Evolutionary conservation across 148 eudicot species (phyloP).

Genomic region (Bassia scoparia): DNA sequence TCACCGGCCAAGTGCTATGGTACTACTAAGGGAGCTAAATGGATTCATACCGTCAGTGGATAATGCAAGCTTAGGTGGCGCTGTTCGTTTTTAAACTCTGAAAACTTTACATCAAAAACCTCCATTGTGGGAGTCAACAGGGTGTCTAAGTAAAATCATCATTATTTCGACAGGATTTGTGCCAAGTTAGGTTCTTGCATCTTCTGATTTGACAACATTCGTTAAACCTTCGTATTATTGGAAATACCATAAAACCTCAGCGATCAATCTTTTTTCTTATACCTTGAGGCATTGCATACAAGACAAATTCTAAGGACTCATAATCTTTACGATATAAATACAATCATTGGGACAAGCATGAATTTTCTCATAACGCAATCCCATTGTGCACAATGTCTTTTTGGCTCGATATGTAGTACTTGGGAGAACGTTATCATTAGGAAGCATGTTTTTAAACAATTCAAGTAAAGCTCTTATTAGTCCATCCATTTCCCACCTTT

Average conservation of each 20-base stretch:
- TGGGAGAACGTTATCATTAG: neutral
- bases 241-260: neutral
- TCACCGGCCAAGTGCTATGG: neutral
- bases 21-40: neutral
- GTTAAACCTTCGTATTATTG: conserved; percentile 21
- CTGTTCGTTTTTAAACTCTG: conserved; percentile 18
- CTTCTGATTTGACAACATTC: conserved; percentile 25
- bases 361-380: too few species aligned
- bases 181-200: conserved; percentile 30
- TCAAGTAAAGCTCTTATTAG: neutral
- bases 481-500: conserved; percentile 3
- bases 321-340: neutral
- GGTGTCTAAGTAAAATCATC: conserved; percentile 21
- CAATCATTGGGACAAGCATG: too few species aligned
- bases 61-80: conserved; percentile 26
- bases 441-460: neutral
- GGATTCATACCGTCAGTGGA: conserved; percentile 28
- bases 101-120: neutral
- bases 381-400: too few species aligned
- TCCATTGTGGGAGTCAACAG: conserved; percentile 19
- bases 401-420: neutral
- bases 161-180: neutral
- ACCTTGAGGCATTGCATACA: neutral
- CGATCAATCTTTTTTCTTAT: neutral
- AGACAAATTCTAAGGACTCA: neutral